Evolutionary conservation across 768 basidiomycete genomes (phyloP), one percentile per base, ranked within the genome.

Genomic region (button mushroom (Agaricus bisporus)): DNA sequence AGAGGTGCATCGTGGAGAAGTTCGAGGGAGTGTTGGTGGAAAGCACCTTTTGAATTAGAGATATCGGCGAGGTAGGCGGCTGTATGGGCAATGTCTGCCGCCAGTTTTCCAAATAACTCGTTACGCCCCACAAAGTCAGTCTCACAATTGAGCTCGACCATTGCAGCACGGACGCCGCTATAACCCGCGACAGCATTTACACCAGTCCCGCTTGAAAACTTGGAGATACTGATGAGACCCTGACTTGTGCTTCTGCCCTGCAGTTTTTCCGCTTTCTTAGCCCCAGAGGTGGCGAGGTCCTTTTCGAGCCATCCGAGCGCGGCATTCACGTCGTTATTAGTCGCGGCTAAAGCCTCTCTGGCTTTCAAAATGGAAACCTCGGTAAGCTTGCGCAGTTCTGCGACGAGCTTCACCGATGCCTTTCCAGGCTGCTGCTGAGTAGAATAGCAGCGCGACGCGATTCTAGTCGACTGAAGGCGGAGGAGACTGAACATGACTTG

Each of bases 61-160:
- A 70, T 64, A 43, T 82, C 78, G 0, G 80, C 68, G 41, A 90
- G 72, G 63, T 83, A 88, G 5, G 91, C 91, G 32, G 86, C 83
- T 1, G 90, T 92, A 60, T 89, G 85, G 14, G 91, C 87, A 59
- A 97, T 85, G 60, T 91, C 84, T 38, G 77, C 75, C 11, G 88
- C 86, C 37, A 95, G 79, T 50, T 76, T 75, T 14, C 81, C 76
- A 62, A 98, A 98, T 11, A 92, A 73, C 54, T 86, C 81, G 61
- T 91, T 95, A 58, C 90, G 73, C 20, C 85, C 91, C 26, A 98
- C 95, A 65, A 97, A 98, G 71, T 98, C 95, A 49, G 95, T 97
- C 72, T 98, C 95, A 72, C 95, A 98, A 60, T 91, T 91, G 56
- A 97, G 74, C 68, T 98, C 95, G 53, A 98, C 73, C 80, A 97